These are phyloP conservation scores for Quercus parvula DNA, from an alignment of 306 rosid genomes.

Conservation along the genomic window DNA sequence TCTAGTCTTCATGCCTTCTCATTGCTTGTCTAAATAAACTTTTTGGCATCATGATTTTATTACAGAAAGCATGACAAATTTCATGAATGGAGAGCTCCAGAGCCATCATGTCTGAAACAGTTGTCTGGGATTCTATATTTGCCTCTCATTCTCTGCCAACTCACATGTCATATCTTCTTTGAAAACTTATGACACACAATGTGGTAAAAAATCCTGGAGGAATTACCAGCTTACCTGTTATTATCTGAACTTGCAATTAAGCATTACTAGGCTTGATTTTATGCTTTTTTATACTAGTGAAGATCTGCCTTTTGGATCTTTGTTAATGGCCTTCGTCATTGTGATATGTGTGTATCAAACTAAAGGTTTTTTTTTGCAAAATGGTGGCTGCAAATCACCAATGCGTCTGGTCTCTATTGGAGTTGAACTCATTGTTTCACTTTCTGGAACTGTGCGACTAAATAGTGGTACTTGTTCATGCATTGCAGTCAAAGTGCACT, in stretches of 20 bases:
- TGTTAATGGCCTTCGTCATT: not conserved
- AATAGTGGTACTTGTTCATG: not conserved
- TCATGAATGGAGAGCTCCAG: not conserved
- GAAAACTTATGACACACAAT: not conserved
- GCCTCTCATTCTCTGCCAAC: not conserved
- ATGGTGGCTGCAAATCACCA: not conserved
- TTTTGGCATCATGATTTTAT: not conserved
- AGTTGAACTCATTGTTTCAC: not conserved
- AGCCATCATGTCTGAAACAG: not conserved
- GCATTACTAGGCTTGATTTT: not conserved
- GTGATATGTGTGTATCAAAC: not conserved
- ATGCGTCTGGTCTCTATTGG: not conserved
- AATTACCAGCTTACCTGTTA: not conserved
- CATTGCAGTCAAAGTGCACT: not conserved
- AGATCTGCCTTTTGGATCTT: not conserved
- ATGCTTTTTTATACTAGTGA: not conserved
- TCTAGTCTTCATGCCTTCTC: not conserved
- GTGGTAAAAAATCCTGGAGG: not conserved
- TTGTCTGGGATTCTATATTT: not conserved
- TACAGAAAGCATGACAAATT: slow-evolving; percentile 37
- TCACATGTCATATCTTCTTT: not conserved
- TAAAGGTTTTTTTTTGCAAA: not conserved
- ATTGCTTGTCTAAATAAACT: not conserved
- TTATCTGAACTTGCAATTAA: not conserved
- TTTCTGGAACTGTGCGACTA: not conserved